Base-by-base conservation (phyloP, 2,329 filamentous ascomycete genomes). In the Epichloe elymi region DNA sequence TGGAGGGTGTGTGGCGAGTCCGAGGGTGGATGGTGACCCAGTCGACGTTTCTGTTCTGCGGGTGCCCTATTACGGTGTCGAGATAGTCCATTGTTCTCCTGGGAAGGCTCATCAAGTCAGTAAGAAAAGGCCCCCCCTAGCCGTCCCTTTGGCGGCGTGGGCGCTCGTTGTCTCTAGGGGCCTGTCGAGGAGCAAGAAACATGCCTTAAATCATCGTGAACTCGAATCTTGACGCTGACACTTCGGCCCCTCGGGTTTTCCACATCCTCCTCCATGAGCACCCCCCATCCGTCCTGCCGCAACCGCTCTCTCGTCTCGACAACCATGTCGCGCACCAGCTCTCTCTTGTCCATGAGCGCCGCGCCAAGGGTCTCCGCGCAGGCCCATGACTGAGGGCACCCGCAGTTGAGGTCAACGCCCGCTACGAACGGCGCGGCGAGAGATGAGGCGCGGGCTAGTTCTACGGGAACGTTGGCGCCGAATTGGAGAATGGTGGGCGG, bases 371-470 rank as follows among this genome's bases (percentile, higher is more conserved):
- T 78, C 63, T 83, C 80, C 41, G 81, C 77, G 59, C 83, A 83
- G 0, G 83, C 83, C 83, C 83, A 86, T 5, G 77, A 78, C 65
- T 87, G 83, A 7, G 83, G 83, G 59, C 83, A 87, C 11, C 83
- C 83, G 63, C 83, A 87, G 67, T 86, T 86, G 40, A 86, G 70
- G 58, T 86, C 81, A 3, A 86, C 74, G 55, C 83, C 83, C 58
- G 75, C 75, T 49, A 79, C 76, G 61, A 70, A 79, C 2, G 82
- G 82, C 0, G 74, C 76, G 2, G 80, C 78, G 46, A 86, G 73
- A 20, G 75, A 71, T 0, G 82, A 75, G 11, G 83, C 81, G 33
- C 82, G 74, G 14, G 78, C 72, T 43, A 86, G 71, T 61, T 87
- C 83, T 3, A 71, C 59, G 6, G 82, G 74, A 4, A 71, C 73